Evolutionary conservation across 2,329 filamentous ascomycete species (phyloP).

Genomic region (Ascochyta koolunga): DNA sequence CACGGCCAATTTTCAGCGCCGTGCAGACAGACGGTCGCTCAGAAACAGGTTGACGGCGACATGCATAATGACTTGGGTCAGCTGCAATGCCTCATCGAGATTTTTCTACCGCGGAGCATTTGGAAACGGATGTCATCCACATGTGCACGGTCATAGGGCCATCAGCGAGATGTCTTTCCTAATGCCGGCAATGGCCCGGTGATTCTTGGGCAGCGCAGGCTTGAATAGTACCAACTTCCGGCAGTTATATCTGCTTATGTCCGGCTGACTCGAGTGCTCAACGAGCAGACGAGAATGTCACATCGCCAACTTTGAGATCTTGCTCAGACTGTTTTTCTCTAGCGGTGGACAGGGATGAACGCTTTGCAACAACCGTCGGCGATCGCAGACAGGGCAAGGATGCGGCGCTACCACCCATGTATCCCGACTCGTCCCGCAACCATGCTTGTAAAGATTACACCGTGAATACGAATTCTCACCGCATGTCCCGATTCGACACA

Average conservation of each 20-base stretch:
- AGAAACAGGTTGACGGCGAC: slow-evolving; percentile 33
- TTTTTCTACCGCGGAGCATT: neutral
- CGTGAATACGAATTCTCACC: slow-evolving; percentile 18
- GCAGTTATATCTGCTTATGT: slow-evolving; percentile 6
- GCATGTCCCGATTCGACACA: slow-evolving; percentile 20
- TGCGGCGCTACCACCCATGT: slow-evolving; percentile 37
- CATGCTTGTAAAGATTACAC: slow-evolving; percentile 24
- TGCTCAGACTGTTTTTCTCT: slow-evolving; percentile 23
- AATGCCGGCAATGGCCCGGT: neutral
- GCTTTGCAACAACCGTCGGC: slow-evolving; percentile 36
- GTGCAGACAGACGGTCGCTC: slow-evolving; percentile 27
- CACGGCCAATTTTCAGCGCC: slow-evolving; percentile 17
- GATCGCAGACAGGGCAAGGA: slow-evolving; percentile 40
- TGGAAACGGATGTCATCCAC: neutral
- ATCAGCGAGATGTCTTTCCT: neutral
- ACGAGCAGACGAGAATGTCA: slow-evolving; percentile 1
- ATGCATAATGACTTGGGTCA: slow-evolving; percentile 39
- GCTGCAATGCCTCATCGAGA: slow-evolving; percentile 19
- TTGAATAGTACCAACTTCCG: neutral
- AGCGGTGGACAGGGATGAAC: slow-evolving; percentile 41
- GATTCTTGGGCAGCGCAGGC: neutral
- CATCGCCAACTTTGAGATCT: slow-evolving; percentile 12
- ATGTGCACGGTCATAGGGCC: neutral
- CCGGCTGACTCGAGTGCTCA: slow-evolving; percentile 3
- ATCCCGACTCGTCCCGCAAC: slow-evolving; percentile 42